Evolutionary conservation across 371 early-diverging fungal genomes (phyloP).

Genomic region (Mucor indicus): DNA sequence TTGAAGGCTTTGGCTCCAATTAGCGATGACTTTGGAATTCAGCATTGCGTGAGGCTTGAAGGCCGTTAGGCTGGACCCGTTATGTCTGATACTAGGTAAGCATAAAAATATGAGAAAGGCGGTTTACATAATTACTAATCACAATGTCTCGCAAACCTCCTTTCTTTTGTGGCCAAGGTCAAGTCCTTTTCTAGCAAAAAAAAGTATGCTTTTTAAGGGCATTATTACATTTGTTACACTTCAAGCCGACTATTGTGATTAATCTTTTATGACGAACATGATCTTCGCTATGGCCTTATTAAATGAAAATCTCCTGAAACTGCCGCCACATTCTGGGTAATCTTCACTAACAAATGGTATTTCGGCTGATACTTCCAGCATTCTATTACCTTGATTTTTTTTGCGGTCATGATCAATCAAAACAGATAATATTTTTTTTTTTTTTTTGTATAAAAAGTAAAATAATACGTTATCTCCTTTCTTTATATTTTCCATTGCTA

Average conservation of each 20-base stretch:
- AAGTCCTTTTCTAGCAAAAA: conserved; percentile 16
- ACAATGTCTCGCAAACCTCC: conserved; percentile 10
- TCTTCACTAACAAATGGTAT: conserved; percentile 13
- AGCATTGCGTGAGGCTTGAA: too few relatives aligned
- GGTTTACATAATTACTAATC: conserved; percentile 15
- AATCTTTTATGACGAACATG: conserved; percentile 14
- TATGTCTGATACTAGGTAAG: conserved; percentile 9
- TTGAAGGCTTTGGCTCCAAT: conserved; percentile 14
- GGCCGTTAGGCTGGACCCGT: conserved; percentile 8
- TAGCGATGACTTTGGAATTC: conserved; percentile 13
- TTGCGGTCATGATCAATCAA: too few relatives aligned
- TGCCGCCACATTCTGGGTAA: conserved; percentile 13
- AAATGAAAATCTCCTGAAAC: conserved; percentile 12
- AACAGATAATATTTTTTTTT: too few relatives aligned
- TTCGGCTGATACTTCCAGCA: conserved; percentile 14
- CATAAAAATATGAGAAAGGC: conserved; percentile 15
- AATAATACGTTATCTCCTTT: too few relatives aligned
- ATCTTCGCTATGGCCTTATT: conserved; percentile 13
- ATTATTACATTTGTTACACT: conserved; percentile 15
- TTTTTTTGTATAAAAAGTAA: too few relatives aligned
- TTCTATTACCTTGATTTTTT: conserved; percentile 14
- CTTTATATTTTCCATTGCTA: too few relatives aligned
- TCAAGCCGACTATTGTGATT: conserved; percentile 18
- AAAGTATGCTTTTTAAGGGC: conserved; percentile 7
- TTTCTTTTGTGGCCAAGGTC: conserved; percentile 14